phyloP scores from a whole-genome alignment of 2,329 filamentous ascomycete species.

The Xylaria sp. region DNA sequence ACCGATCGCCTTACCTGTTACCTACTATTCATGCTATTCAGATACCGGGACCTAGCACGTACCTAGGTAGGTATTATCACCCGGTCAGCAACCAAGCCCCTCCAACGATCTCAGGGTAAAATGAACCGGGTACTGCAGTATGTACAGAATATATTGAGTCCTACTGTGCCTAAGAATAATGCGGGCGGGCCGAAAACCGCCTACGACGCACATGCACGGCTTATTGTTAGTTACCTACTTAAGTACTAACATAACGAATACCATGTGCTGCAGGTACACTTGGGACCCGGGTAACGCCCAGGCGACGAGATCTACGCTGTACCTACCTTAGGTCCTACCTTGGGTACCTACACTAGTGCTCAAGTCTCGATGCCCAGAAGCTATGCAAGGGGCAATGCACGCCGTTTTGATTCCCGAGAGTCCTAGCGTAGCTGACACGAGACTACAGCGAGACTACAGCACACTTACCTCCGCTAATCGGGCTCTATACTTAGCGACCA shows the following conservation, averaged over 20 bases:
- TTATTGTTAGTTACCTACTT: slow-evolving; percentile 1
- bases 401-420: slow-evolving; percentile 15
- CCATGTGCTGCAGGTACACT: neutral
- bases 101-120: neutral
- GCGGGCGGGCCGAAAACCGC: neutral
- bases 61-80: slow-evolving; percentile 4
- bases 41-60: neutral
- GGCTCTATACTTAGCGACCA: neutral
- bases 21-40: neutral
- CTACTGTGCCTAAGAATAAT: neutral
- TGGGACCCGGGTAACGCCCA: slow-evolving; percentile 1
- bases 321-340: no score
- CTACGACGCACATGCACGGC: slow-evolving; percentile 2
- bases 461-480: neutral
- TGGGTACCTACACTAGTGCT: no score
- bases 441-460: neutral
- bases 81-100: neutral
- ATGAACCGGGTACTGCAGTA: neutral
- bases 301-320: slow-evolving; percentile 1
- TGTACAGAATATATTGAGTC: neutral
- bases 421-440: neutral
- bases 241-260: neutral
- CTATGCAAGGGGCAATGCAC: slow-evolving; percentile 20
- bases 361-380: slow-evolving; percentile 9
- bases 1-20: slow-evolving; percentile 10